Evolutionary conservation across 805 yeast species (phyloP).

Genomic region (Blastobotrys peoriensis): DNA sequence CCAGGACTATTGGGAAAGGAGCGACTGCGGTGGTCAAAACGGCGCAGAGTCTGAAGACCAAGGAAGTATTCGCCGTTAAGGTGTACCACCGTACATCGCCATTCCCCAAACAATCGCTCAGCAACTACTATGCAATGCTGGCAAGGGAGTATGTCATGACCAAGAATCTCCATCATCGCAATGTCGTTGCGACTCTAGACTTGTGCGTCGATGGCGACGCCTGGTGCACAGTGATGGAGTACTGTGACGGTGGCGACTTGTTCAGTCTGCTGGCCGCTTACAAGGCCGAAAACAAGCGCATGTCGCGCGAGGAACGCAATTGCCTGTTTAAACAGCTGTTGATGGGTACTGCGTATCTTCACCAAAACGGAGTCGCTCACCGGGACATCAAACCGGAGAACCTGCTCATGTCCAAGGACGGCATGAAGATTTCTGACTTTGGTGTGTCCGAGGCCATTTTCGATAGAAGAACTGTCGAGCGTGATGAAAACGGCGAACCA

Average conservation of each 20-base stretch:
- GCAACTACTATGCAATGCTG: slow-evolving; percentile 58
- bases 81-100: slow-evolving; percentile 62
- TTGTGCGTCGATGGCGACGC: slow-evolving; percentile 31
- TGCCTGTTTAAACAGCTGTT: slow-evolving; percentile 84
- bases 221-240: slow-evolving; percentile 51
- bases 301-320: slow-evolving; percentile 80
- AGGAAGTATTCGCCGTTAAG: slow-evolving; percentile 68
- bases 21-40: slow-evolving; percentile 30
- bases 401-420: slow-evolving; percentile 61
- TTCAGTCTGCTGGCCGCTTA: slow-evolving; percentile 76
- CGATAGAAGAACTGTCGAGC: slow-evolving; percentile 38
- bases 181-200: slow-evolving; percentile 72
- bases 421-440: slow-evolving; percentile 78
- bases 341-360: slow-evolving; percentile 82
- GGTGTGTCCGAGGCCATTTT: slow-evolving; percentile 70
- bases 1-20: slow-evolving; percentile 28
- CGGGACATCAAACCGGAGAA: slow-evolving; percentile 89
- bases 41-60: slow-evolving; percentile 20
- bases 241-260: slow-evolving; percentile 81
- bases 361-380: slow-evolving; percentile 83
- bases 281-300: slow-evolving; percentile 67
- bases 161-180: slow-evolving; percentile 67
- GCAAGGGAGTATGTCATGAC: slow-evolving; percentile 82
- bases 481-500: slow-evolving; percentile 33
- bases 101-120: slow-evolving; percentile 48